A percentile compares a stretch with the other conserved stretches of the same genome.
Conservation (phyloP, 768 basidiomycete genomes). For the Rhodocollybia butyracea region DNA sequence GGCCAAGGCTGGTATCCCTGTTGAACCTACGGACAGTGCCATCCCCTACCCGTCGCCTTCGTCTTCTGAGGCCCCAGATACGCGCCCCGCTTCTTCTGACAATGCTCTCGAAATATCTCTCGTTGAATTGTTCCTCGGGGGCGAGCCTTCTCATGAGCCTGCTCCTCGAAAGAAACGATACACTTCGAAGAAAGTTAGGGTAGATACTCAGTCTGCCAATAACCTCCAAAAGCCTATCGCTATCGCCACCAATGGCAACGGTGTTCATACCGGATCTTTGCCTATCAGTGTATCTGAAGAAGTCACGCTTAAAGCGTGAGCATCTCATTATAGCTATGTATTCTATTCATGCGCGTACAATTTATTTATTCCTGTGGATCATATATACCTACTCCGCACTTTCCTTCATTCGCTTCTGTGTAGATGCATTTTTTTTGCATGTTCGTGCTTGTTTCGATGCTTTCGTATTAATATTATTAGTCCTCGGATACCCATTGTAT, state of each 20-base stretch:
- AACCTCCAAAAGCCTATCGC: not conserved
- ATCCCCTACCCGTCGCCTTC: slow-evolving; percentile 32
- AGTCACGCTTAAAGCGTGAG: not conserved
- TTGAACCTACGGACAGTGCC: slow-evolving; percentile 27
- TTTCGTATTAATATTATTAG: too few relatives aligned
- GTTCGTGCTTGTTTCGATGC: not conserved
- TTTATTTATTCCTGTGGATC: not conserved
- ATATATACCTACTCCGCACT: not conserved
- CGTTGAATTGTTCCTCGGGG: slow-evolving; percentile 43
- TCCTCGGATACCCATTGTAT: too few relatives aligned
- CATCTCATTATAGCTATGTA: not conserved
- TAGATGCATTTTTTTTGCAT: not conserved
- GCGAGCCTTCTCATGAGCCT: slow-evolving; percentile 9
- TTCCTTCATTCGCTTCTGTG: not conserved
- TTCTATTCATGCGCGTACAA: not conserved
- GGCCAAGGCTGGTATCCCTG: slow-evolving; percentile 48
- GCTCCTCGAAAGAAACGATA: slow-evolving; percentile 12
- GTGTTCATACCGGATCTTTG: not conserved
- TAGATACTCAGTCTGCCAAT: slow-evolving; percentile 3
- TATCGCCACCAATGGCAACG: not conserved
- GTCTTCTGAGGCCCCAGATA: slow-evolving; percentile 25
- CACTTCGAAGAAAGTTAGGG: slow-evolving; percentile 6
- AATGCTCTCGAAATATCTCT: slow-evolving; percentile 43
- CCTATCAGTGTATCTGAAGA: not conserved
- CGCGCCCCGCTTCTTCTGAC: slow-evolving; percentile 20